Evolutionary conservation across 176 grass and related monocot genomes (phyloP).

Genomic region (Bromus sterilis): DNA sequence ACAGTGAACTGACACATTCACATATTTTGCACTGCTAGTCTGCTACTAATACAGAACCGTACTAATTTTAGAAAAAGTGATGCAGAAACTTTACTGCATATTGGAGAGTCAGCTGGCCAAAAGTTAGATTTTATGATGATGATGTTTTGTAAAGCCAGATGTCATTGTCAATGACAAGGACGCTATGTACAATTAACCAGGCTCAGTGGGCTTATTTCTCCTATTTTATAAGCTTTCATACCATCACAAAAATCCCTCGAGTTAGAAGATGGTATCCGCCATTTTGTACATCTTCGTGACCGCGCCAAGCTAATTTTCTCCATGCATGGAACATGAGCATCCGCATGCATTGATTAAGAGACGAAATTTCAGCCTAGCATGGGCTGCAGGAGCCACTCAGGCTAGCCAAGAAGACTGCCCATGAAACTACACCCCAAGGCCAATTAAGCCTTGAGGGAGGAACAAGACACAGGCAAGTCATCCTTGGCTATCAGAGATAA

Average conservation of each 20-base stretch:
- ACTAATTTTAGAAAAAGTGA: not conserved
- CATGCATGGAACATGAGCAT: not conserved
- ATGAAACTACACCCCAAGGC: not conserved
- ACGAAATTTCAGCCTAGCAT: constrained; percentile 23
- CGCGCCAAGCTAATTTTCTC: not conserved
- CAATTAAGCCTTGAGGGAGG: not conserved
- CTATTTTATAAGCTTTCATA: not conserved
- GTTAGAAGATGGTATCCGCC: not conserved
- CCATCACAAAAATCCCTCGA: not conserved
- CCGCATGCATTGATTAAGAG: not conserved
- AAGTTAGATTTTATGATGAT: not conserved
- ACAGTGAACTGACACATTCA: not conserved
- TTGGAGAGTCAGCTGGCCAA: not conserved
- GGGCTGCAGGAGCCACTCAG: constrained; percentile 13
- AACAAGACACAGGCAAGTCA: constrained; percentile 22
- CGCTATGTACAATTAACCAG: not conserved
- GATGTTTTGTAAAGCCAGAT: not conserved
- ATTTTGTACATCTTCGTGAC: not conserved
- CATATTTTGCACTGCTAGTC: not conserved
- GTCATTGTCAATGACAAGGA: not conserved
- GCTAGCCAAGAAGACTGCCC: constrained; percentile 42
- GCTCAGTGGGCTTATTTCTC: not conserved
- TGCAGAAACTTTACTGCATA: not conserved
- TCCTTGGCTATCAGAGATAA: constrained; percentile 18
- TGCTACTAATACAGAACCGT: not conserved